phyloP scores from a whole-genome alignment of 1,284 basidiomycete genomes.

The Ceratobasidium sp. region DNA sequence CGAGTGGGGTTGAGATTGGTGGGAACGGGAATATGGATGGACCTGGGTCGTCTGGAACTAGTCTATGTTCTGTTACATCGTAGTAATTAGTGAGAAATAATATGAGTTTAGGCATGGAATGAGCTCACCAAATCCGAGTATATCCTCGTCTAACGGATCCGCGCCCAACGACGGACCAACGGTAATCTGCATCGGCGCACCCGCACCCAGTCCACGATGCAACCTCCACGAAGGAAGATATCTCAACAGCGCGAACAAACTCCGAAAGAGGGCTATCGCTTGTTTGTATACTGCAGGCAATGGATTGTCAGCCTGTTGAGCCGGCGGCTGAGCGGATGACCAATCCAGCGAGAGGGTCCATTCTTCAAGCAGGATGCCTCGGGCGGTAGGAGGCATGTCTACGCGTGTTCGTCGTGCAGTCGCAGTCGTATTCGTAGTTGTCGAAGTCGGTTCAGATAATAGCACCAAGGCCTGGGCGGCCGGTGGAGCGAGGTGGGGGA shows the following conservation, averaged over 20 bases:
- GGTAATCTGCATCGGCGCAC: slow-evolving; percentile 47
- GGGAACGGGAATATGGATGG: slow-evolving; percentile 70
- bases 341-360: no score
- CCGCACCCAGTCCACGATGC: slow-evolving; percentile 67
- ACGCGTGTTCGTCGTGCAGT: neutral
- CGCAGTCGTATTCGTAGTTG: neutral
- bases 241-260: slow-evolving; percentile 76
- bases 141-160: slow-evolving; percentile 35
- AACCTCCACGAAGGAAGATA: slow-evolving; percentile 80
- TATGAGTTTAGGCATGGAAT: slow-evolving; percentile 13
- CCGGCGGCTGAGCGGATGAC: no score
- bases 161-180: slow-evolving; percentile 33
- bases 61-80: slow-evolving; percentile 57
- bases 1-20: slow-evolving; percentile 74
- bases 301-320: no score
- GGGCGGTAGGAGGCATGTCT: slow-evolving; percentile 72
- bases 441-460: slow-evolving; percentile 62
- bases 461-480: slow-evolving; percentile 78
- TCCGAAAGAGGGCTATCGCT: slow-evolving; percentile 81
- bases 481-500: slow-evolving; percentile 60
- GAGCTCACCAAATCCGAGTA: slow-evolving; percentile 47
- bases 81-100: neutral
- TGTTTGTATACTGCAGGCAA: slow-evolving; percentile 73
- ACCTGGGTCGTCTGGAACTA: slow-evolving; percentile 59
- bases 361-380: slow-evolving; percentile 68